Conservation (phyloP, 179 eudicot species). For the Silene coronaria region DNA sequence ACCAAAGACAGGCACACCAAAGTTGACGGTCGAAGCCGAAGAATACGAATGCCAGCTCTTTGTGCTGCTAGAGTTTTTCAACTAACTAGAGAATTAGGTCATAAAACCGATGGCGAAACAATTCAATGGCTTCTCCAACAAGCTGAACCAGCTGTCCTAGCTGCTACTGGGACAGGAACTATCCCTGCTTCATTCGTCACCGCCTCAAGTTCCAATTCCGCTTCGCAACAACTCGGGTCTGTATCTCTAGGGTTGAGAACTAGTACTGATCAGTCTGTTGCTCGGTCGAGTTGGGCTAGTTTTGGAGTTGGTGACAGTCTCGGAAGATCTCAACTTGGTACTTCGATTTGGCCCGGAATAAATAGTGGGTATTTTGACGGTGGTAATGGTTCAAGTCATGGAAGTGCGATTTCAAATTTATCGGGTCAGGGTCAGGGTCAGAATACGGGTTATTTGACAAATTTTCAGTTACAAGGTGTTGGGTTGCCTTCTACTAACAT, state of each 20-base stretch:
- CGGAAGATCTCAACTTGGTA: constrained; percentile 28
- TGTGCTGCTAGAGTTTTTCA: constrained; percentile 41
- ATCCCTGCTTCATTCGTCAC: constrained; percentile 36
- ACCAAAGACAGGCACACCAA: constrained; percentile 45
- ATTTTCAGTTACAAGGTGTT: constrained; percentile 32
- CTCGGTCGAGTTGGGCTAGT: constrained; percentile 18
- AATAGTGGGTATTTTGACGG: constrained; percentile 20
- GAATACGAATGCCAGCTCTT: constrained; percentile 41
- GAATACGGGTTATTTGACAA: constrained; percentile 20
- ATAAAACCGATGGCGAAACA: constrained; percentile 43
- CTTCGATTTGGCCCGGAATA: constrained; percentile 30
- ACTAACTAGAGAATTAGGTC: constrained; percentile 36
- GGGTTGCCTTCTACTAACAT: constrained; percentile 35
- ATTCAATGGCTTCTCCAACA: constrained; percentile 43
- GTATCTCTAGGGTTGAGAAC: constrained; percentile 28
- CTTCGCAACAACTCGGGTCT: constrained; percentile 12
- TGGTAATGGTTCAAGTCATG: neutral
- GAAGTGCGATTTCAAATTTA: too few species aligned
- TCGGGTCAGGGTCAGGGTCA: too few species aligned
- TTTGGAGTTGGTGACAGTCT: neutral
- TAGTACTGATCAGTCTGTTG: neutral
- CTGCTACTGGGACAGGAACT: constrained; percentile 36
- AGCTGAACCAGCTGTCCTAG: constrained; percentile 35
- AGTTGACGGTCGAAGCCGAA: constrained; percentile 37
- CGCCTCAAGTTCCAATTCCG: constrained; percentile 20